Base-by-base conservation (phyloP, 2,329 filamentous ascomycete genomes). In the Fusarium fracticaudum region DNA sequence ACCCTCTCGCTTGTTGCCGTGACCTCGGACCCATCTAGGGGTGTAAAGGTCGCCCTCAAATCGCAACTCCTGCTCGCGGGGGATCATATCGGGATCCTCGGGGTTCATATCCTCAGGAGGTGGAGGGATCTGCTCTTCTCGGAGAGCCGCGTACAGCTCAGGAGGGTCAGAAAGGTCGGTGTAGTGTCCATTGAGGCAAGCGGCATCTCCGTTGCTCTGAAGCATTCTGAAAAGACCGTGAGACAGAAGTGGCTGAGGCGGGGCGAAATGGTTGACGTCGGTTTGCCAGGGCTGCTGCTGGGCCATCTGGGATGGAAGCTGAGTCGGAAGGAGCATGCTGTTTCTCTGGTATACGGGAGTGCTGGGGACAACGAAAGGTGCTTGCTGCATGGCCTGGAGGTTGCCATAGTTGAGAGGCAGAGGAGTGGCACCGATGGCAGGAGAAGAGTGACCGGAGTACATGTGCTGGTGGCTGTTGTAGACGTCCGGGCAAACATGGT, bases 41-140 rank as follows among this genome's bases (percentile, higher is more conserved):
- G 94, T 96, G 84, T 96, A 96, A 64, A 96, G 83, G 78, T 97
- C 94, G 55, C 93, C 93, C 60, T 91, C 91, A 77, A 95, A 97
- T 54, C 94, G 89, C 67, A 95, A 84, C 75, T 93, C 92, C 80
- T 96, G 93, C 82, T 95, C 93, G 73, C 94, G 92, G 11, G 93
- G 93, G 17, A 92, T 86, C 79, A 95, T 85, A 69, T 94, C 92
- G 3, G 92, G 91, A 77, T 96, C 92, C 5, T 89, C 87, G 5
- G 93, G 92, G 79, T 94, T 92, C 92, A 95, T 94, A 80, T 96
- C 93, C 78, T 94, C 92, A 2, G 92, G 91, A 2, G 93, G 93
- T 12, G 93, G 93, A 12, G 91, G 89, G 3, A 91, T 87, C 71
- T 93, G 92, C 79, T 94, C 91, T 78, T 95, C 92, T 64, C 91